Conservation (phyloP, 257 asterid species). For the Lantana camara region DNA sequence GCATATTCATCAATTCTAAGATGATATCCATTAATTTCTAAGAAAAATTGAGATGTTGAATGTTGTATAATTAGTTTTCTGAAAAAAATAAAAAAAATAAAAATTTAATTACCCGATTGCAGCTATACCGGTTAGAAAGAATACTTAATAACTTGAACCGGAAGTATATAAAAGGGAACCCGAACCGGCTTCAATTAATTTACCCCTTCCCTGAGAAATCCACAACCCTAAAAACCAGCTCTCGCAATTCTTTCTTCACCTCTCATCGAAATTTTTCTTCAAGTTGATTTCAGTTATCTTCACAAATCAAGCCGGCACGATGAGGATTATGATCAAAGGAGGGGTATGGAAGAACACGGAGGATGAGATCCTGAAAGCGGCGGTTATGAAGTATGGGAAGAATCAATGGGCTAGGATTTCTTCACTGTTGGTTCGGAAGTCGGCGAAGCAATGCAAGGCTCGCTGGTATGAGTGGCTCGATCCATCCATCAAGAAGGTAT, state of each 20-base stretch:
- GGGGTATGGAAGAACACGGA: slow-evolving; percentile 99
- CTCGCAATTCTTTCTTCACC: no score
- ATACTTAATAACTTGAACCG: no score
- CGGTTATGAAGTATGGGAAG: slow-evolving; percentile 97
- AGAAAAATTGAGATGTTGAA: no score
- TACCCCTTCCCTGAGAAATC: neutral
- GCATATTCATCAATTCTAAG: no score
- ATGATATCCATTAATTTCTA: no score
- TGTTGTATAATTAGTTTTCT: no score
- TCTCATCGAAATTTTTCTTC: neutral
- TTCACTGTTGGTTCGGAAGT: slow-evolving; percentile 88
- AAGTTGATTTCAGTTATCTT: no score
- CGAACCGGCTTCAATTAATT: neutral
- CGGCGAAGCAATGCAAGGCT: slow-evolving; percentile 99
- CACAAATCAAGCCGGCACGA: slow-evolving; percentile 33
- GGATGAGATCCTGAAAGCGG: slow-evolving; percentile 95
- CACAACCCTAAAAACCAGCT: neutral
- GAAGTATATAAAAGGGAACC: no score
- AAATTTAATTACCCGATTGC: neutral
- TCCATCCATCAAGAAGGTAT: slow-evolving; percentile 91
- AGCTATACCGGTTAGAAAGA: neutral
- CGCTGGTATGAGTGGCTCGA: slow-evolving; percentile 99
- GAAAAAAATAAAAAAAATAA: no score
- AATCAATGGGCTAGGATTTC: slow-evolving; percentile 99
- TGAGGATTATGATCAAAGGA: slow-evolving; percentile 98